Evolutionary conservation across 176 grass and related monocot genomes (phyloP), one percentile per base, ranked within the genome.

Genomic region (Triticum monococcum): DNA sequence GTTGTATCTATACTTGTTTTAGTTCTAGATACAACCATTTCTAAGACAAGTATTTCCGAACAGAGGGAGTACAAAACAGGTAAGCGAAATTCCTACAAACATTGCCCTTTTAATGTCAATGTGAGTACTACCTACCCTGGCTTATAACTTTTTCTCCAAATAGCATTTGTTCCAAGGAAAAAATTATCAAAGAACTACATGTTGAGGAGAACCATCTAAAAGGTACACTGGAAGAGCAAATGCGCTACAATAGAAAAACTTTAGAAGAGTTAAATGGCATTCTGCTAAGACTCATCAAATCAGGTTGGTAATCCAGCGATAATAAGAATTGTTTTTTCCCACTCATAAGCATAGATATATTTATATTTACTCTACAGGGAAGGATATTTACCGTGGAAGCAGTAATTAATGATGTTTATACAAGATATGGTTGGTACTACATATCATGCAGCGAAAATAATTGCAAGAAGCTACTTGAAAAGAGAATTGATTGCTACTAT

Each of bases 391-490:
- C 52, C 11, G 3, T 83, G 10, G 52, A 83, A 41, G 52, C 52
- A 60, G 72, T 24, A 83, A 73, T 73, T 30, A 41, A 38, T 41
- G 52, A 4, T 5, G 17, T 63, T 45, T 45, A 31, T 5, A 16
- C n/a, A 73, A 30, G 2, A 45, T 41, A 74, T 61, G 35, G 68
- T 4, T 83, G 50, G 68, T 62, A 83, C 9, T 83, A 83, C 81
- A 73, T 82, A 31, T 82, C 64, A 70, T 69, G 30, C 35, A 70
- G 20, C 16, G 18, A 64, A 62, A 16, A 22, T 43, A 62, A 73
- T 38, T 72, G 81, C 52, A 83, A 83, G 14, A 84, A 63, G 24
- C 8, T 74, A 62, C 69, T 63, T 43, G 35, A 84, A 16, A 84
- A 63, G 14, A 74, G 18, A 4, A 17, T 1, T 62, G 9, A 73